Evolutionary conservation across 2,329 filamentous ascomycete species (phyloP).

Genomic region (Davidsoniella virescens): DNA sequence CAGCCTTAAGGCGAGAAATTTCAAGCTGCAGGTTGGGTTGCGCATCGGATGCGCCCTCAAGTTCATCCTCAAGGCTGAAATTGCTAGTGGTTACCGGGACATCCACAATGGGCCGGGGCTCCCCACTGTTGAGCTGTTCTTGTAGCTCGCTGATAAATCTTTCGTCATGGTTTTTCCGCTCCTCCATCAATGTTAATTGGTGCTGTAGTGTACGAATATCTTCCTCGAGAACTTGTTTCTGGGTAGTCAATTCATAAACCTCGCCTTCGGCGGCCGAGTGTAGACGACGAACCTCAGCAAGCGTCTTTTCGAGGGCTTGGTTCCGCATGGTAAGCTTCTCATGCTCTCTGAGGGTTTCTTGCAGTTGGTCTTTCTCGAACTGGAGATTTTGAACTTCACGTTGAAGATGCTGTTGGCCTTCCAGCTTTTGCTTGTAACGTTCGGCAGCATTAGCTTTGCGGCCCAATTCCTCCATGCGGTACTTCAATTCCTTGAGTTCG

Average conservation of each 20-base stretch:
- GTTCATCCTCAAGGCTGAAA: constrained; percentile 43
- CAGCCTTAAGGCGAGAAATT: constrained; percentile 42
- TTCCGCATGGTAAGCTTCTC: constrained; percentile 23
- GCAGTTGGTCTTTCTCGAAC: constrained; percentile 36
- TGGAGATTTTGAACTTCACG: constrained; percentile 39
- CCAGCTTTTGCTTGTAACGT: constrained; percentile 46
- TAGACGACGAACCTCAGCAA: constrained; percentile 20
- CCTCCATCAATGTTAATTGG: constrained; percentile 31
- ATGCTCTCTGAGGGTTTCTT: constrained; percentile 27
- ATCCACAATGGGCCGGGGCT: constrained; percentile 16
- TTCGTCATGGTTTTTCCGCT: constrained; percentile 34
- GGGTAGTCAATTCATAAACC: constrained; percentile 21
- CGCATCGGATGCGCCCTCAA: constrained; percentile 21
- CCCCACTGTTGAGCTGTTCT: constrained; percentile 32
- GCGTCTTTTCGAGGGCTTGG: constrained; percentile 21
- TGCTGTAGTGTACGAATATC: constrained; percentile 29
- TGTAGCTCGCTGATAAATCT: constrained; percentile 41
- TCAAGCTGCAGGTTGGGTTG: constrained; percentile 30
- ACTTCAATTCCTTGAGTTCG: constrained; percentile 41
- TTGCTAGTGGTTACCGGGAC: constrained; percentile 9
- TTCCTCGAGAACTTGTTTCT: constrained; percentile 30
- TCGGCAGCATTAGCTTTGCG: constrained; percentile 49
- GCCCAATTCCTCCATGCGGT: constrained; percentile 39
- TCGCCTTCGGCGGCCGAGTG: constrained; percentile 12
- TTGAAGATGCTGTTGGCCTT: constrained; percentile 35